Evolutionary conservation across 352 stramenopile genomes (phyloP), one percentile per base, ranked within the genome.

Genomic region (Sclerospora graminicola): DNA sequence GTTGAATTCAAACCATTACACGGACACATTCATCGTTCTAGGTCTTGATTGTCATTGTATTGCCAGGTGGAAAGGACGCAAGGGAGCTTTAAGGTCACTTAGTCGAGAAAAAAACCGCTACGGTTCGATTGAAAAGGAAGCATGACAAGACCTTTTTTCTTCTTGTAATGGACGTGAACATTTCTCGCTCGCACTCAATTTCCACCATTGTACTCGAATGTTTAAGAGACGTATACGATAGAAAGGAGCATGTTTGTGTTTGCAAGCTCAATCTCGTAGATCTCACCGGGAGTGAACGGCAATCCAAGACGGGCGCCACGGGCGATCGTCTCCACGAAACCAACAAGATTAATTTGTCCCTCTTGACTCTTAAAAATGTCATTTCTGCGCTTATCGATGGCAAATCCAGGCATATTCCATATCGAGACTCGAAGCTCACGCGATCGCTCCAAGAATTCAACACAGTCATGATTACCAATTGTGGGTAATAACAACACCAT

Each of bases 381-480:
- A 92, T 91, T 56, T 90, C 85, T 21, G 78, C 74, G 23, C 62
- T 95, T 11, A 75, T 81, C n/a, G 77, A 90, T n/a, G 66, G 62
- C 42, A 84, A 86, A 51, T 94, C 83, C 35, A 89, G 88, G 35
- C 70, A 83, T 48, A 66, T 84, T 48, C 69, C 69, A 50, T 91
- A 93, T 61, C 73, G 95, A 31, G 95, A 98, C 63, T 97, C 80
- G 1, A 99, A 98, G 63, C 71, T 99, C 5, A 99, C 95, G n/a
- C 61, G 95, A 11, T 63, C 98, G 13, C 68, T 99, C 19, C 94
- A 98, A 57, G 94, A 98, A 51, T 97, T 94, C 0, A 97, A 98
- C 64, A 99, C 95, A 0, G 90, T 98, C 29, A 98, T 98, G 95
- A 96, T 97, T 46, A 94, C 94, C 4, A 98, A 98, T 69, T 96